Conservation (phyloP, 306 rosid species). For the Glycine latifolia region DNA sequence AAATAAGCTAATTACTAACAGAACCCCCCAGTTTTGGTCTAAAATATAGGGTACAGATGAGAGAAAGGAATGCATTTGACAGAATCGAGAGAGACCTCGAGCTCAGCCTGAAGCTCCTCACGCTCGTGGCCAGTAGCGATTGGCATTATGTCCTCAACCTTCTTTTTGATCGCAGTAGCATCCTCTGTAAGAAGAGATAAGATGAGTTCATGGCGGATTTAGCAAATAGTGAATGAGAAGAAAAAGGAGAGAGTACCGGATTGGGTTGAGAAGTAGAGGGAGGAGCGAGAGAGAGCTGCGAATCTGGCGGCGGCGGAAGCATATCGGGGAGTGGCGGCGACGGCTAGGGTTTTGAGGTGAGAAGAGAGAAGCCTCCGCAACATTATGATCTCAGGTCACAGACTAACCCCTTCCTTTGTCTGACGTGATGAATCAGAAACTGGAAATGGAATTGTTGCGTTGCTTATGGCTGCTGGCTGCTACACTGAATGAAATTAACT, state of each 20-base stretch:
- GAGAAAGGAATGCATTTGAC: background rate
- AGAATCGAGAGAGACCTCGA: conserved; percentile 54
- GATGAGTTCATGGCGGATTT: background rate
- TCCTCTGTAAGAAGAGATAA: conserved; percentile 40
- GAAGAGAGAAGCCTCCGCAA: conserved; percentile 78
- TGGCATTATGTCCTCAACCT: conserved; percentile 82
- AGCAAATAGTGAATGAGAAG: background rate
- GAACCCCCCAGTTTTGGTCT: background rate
- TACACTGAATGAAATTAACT: no score
- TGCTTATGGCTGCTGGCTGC: no score
- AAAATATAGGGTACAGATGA: background rate
- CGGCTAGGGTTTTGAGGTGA: conserved; percentile 66
- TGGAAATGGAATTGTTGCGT: no score
- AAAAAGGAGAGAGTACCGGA: conserved; percentile 52
- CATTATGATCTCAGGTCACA: conserved; percentile 64
- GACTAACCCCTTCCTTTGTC: background rate
- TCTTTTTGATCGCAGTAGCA: conserved; percentile 59
- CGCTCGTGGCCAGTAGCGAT: conserved; percentile 97
- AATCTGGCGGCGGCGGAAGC: conserved; percentile 51
- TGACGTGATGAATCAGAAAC: no score
- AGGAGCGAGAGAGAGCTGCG: conserved; percentile 40
- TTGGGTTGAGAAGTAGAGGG: conserved; percentile 58
- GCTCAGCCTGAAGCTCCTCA: conserved; percentile 86
- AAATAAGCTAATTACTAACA: background rate
- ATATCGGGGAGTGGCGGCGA: conserved; percentile 55